phyloP scores from a whole-genome alignment of 768 basidiomycete genomes.

The Piloderma croceum region DNA sequence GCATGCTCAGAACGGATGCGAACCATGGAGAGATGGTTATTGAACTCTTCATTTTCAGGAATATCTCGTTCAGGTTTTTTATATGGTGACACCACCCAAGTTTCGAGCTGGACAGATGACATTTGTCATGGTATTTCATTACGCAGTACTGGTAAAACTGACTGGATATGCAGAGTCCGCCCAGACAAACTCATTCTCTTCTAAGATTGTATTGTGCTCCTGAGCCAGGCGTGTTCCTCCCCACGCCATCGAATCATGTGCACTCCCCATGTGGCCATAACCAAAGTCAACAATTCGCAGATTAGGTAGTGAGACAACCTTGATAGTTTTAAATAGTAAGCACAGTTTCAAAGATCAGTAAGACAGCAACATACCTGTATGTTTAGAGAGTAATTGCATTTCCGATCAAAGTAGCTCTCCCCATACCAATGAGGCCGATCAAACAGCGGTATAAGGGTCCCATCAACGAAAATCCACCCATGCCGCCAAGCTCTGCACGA shows the following conservation, averaged over 20 bases:
- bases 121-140: too few relatives aligned
- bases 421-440: slow-evolving; percentile 17
- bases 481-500: slow-evolving; percentile 17
- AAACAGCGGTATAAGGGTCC: slow-evolving; percentile 15
- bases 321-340: not conserved
- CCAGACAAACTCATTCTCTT: slow-evolving; percentile 28
- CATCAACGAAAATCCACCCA: slow-evolving; percentile 18
- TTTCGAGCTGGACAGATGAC: too few relatives aligned
- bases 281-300: slow-evolving; percentile 31
- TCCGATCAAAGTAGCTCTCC: slow-evolving; percentile 23
- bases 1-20: too few relatives aligned
- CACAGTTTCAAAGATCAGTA: slow-evolving; percentile 11
- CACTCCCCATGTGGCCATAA: slow-evolving; percentile 29
- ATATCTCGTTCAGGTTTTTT: too few relatives aligned
- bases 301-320: slow-evolving; percentile 26
- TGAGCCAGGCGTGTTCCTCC: slow-evolving; percentile 16
- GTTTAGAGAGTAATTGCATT: slow-evolving; percentile 22
- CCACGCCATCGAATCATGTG: slow-evolving; percentile 33
- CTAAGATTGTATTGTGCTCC: slow-evolving; percentile 19
- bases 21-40: too few relatives aligned
- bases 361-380: slow-evolving; percentile 14
- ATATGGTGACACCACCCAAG: too few relatives aligned
- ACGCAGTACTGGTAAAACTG: too few relatives aligned
- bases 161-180: slow-evolving; percentile 36
- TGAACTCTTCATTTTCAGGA: too few relatives aligned